Evolutionary conservation across 495 filamentous ascomycete species (phyloP).

Genomic region (Parathielavia hyrcaniae): DNA sequence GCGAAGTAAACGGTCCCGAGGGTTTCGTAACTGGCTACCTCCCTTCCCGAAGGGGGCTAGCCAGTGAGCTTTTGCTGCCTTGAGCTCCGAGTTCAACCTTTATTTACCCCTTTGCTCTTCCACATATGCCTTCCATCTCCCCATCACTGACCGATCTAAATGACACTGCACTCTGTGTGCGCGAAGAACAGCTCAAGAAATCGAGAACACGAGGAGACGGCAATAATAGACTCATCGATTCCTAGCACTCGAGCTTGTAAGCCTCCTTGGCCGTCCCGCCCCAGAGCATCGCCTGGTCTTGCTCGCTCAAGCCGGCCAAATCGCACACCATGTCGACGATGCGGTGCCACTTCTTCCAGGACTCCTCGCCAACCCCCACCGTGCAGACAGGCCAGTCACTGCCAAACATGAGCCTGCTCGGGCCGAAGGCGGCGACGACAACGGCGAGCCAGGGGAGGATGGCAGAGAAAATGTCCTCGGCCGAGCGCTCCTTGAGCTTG

Average conservation of each 20-base stretch:
- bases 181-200: background rate
- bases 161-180: background rate
- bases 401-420: conserved; percentile 74
- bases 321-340: conserved; percentile 57
- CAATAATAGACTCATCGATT: background rate
- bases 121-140: too few species aligned
- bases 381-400: conserved; percentile 89
- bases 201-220: background rate
- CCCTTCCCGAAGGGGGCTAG: background rate
- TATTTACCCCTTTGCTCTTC: background rate
- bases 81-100: background rate
- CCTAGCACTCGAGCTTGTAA: conserved; percentile 48
- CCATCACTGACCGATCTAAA: background rate
- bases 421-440: conserved; percentile 60
- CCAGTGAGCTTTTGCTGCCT: conserved; percentile 4
- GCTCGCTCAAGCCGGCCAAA: conserved; percentile 48
- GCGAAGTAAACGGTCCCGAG: background rate
- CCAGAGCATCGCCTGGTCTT: conserved; percentile 61
- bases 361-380: conserved; percentile 50
- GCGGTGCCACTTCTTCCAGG: conserved; percentile 53
- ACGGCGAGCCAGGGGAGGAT: conserved; percentile 59
- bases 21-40: conserved; percentile 5
- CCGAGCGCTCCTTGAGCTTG: conserved; percentile 32
- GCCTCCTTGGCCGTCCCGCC: conserved; percentile 58
- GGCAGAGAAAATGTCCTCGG: conserved; percentile 45